A percentile compares a stretch with the other conserved stretches of the same genome.
Conservation (phyloP, 1,139 yeast genomes). For the Torulaspora globosa region DNA sequence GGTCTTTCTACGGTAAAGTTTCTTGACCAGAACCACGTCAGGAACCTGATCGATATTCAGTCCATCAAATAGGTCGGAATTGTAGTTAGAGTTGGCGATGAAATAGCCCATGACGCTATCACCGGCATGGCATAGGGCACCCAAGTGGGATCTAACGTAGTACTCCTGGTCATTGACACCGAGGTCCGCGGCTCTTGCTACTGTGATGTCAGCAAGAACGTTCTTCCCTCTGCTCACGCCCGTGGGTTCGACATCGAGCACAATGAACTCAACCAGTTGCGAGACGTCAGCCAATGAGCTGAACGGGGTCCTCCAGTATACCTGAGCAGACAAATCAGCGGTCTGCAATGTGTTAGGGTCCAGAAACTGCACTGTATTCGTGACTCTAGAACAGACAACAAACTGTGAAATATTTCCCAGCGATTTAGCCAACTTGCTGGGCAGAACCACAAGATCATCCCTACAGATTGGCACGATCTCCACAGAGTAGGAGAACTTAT, state of each 20-base stretch:
- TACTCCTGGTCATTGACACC: conserved; percentile 78
- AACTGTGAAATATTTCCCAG: conserved; percentile 80
- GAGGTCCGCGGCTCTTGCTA: conserved; percentile 80
- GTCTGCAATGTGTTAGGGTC: conserved; percentile 79
- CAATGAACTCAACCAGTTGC: conserved; percentile 81
- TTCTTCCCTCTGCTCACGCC: conserved; percentile 77
- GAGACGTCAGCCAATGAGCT: conserved; percentile 70
- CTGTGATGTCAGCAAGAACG: conserved; percentile 85
- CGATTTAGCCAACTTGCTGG: conserved; percentile 75
- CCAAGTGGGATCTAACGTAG: conserved; percentile 83
- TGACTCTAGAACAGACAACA: conserved; percentile 78
- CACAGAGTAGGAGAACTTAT: conserved; percentile 87
- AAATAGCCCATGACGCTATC: conserved; percentile 92
- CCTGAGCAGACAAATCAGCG: conserved; percentile 71
- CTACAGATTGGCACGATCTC: conserved; percentile 97
- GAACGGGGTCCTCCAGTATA: conserved; percentile 88
- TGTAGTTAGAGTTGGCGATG: conserved; percentile 77
- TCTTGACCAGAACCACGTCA: conserved; percentile 92
- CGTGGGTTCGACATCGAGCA: conserved; percentile 89
- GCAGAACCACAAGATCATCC: conserved; percentile 90
- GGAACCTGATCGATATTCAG: conserved; percentile 56
- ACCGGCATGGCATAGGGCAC: conserved; percentile 93
- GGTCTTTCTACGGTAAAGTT: conserved; percentile 76
- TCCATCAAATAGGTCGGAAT: conserved; percentile 79
- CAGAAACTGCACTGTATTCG: conserved; percentile 78